A percentile compares a stretch with the other conserved stretches of the same genome.
These are phyloP conservation scores for Cercospora citrullina DNA, from an alignment of 2,329 filamentous ascomycete species.

Conservation along the genomic window DNA sequence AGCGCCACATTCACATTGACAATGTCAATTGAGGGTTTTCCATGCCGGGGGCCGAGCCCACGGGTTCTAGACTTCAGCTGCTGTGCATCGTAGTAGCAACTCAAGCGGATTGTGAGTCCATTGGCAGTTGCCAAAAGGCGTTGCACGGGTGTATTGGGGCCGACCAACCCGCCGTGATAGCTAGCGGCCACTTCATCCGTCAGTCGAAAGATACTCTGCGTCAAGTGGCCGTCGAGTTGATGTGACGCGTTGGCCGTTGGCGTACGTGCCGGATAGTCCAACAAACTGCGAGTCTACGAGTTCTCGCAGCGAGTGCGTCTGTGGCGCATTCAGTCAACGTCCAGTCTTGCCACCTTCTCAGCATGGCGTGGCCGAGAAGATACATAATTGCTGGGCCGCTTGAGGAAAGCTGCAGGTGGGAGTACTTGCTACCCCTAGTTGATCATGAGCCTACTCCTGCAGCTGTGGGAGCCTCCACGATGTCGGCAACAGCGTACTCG, in stretches of 20 bases:
- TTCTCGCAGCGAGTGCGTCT: not conserved
- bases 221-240: not conserved
- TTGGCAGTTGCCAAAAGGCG: not conserved
- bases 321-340: not conserved
- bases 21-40: not conserved
- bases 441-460: not conserved
- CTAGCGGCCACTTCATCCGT: not conserved
- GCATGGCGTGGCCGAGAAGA: not conserved
- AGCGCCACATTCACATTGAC: not conserved
- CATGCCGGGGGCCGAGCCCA: not conserved
- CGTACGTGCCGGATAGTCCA: not conserved
- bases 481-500: constrained; percentile 20
- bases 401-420: not conserved
- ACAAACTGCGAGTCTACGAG: not conserved
- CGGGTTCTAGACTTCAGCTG: not conserved
- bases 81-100: not conserved
- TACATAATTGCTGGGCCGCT: not conserved
- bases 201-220: not conserved
- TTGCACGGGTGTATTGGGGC: not conserved
- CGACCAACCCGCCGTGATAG: not conserved
- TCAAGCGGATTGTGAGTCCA: not conserved
- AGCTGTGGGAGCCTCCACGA: constrained; percentile 6
- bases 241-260: not conserved
- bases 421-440: not conserved
- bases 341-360: not conserved